phyloP scores from a whole-genome alignment of 495 filamentous ascomycete genomes.

The Diplogelasinospora grovesii region DNA sequence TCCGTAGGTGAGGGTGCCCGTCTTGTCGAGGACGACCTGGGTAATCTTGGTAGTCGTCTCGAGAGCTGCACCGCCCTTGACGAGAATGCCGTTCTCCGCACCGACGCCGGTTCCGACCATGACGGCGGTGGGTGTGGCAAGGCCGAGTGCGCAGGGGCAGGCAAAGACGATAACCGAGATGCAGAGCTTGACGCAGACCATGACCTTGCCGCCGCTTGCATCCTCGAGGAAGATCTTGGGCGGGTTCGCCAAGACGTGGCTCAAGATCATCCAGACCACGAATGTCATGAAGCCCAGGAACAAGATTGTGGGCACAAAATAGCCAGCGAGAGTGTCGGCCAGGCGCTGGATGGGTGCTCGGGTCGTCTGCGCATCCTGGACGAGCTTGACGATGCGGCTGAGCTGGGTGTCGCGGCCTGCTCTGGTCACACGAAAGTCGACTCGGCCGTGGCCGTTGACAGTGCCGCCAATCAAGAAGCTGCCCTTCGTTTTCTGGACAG shows the following conservation, averaged over 20 bases:
- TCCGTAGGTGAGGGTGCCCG: slow-evolving; percentile 88
- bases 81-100: slow-evolving; percentile 92
- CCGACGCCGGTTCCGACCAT: slow-evolving; percentile 98
- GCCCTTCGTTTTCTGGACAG: slow-evolving; percentile 79
- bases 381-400: slow-evolving; percentile 94
- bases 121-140: slow-evolving; percentile 92
- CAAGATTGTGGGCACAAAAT: slow-evolving; percentile 89
- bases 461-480: slow-evolving; percentile 86
- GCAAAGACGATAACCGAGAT: slow-evolving; percentile 99
- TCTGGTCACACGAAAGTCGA: slow-evolving; percentile 90
- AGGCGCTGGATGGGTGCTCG: slow-evolving; percentile 92
- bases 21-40: slow-evolving; percentile 98
- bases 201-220: slow-evolving; percentile 76
- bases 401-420: slow-evolving; percentile 94
- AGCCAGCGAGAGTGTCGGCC: slow-evolving; percentile 85
- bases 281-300: slow-evolving; percentile 80
- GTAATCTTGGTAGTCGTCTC: slow-evolving; percentile 89
- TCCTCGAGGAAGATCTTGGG: slow-evolving; percentile 84
- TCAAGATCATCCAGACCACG: slow-evolving; percentile 88
- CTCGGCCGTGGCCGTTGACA: slow-evolving; percentile 83
- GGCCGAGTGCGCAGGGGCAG: slow-evolving; percentile 89
- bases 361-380: slow-evolving; percentile 92
- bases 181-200: slow-evolving; percentile 96
- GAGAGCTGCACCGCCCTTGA: slow-evolving; percentile 91
- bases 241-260: slow-evolving; percentile 70